phyloP scores from a whole-genome alignment of 192 early-diverging fungal species.

The Backusella macrospora region DNA sequence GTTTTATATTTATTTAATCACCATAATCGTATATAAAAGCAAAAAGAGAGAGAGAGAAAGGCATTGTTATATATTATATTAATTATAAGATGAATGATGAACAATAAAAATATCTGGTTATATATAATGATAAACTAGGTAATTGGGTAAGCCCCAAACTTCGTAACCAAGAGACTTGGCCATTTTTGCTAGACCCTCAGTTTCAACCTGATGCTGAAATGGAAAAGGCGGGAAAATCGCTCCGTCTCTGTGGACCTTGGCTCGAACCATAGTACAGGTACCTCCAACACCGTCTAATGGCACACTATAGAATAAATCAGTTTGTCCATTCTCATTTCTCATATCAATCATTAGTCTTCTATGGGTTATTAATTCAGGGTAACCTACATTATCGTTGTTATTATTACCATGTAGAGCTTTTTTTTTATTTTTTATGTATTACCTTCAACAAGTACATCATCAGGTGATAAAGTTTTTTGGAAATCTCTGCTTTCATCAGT shows the following conservation, averaged over 20 bases:
- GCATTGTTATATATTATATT: not conserved
- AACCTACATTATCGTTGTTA: conserved; percentile 34
- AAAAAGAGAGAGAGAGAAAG: conserved; percentile 11
- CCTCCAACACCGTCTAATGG: conserved; percentile 70
- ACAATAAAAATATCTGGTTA: conserved; percentile 7
- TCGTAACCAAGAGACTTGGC: conserved; percentile 64
- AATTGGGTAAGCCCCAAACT: conserved; percentile 65
- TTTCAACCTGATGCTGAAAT: conserved; percentile 70
- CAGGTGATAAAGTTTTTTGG: conserved; percentile 38
- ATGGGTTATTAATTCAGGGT: conserved; percentile 44
- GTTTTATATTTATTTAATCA: too few species aligned
- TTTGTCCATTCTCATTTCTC: conserved; percentile 26
- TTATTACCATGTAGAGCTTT: not conserved
- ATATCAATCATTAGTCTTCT: conserved; percentile 50
- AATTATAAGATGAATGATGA: not conserved
- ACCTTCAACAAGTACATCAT: conserved; percentile 56
- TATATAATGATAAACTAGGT: conserved; percentile 63
- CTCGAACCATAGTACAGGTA: conserved; percentile 67
- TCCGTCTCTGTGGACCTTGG: conserved; percentile 66
- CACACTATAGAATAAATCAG: conserved; percentile 43
- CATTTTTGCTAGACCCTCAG: conserved; percentile 75
- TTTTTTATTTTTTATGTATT: not conserved
- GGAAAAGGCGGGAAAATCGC: conserved; percentile 64
- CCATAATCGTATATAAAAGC: too few species aligned
- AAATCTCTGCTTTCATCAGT: conserved; percentile 55